phyloP scores from a whole-genome alignment of 2,329 filamentous ascomycete species.

The Geoglossum cookeanum region DNA sequence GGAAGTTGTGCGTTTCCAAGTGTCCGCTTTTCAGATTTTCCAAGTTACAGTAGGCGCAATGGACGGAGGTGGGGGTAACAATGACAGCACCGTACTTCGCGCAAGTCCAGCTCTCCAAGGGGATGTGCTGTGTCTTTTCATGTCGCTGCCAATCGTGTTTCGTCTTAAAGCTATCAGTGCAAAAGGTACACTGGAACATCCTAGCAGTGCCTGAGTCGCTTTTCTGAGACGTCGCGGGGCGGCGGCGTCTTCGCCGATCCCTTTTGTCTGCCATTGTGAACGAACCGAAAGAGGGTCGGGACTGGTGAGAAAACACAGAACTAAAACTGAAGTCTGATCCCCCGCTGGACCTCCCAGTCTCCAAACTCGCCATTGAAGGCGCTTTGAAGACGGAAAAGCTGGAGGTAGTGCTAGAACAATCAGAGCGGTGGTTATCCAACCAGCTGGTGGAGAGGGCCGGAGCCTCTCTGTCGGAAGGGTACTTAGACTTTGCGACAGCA shows the following conservation, averaged over 20 bases:
- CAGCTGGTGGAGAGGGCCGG: conserved; percentile 12
- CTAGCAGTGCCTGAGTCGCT: conserved; percentile 4
- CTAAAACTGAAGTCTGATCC: conserved; percentile 23
- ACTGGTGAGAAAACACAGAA: conserved; percentile 24
- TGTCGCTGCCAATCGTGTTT: conserved; percentile 55
- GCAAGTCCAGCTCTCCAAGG: conserved; percentile 46
- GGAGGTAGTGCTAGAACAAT: conserved; percentile 24
- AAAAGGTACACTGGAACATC: conserved; percentile 47
- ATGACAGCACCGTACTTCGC: conserved; percentile 38
- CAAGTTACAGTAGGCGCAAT: conserved; percentile 39
- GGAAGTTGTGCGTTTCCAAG: conserved; percentile 39
- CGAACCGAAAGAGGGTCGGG: conserved; percentile 24
- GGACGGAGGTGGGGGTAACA: conserved; percentile 36
- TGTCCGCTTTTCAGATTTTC: conserved; percentile 35
- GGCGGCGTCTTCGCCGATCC: conserved; percentile 26
- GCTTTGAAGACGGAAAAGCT: conserved; percentile 23
- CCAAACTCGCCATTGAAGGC: conserved; percentile 24
- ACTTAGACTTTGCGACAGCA: conserved; percentile 28
- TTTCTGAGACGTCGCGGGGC: conserved; percentile 14
- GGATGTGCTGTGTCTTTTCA: conserved; percentile 43
- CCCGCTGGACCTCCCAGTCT: conserved; percentile 22
- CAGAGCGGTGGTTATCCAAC: conserved; percentile 18
- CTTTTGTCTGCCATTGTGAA: conserved; percentile 25
- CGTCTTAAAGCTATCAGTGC: conserved; percentile 46
- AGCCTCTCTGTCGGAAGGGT: neutral